phyloP scores from a whole-genome alignment of 2,329 filamentous ascomycete genomes.

The Colletotrichum sojae region DNA sequence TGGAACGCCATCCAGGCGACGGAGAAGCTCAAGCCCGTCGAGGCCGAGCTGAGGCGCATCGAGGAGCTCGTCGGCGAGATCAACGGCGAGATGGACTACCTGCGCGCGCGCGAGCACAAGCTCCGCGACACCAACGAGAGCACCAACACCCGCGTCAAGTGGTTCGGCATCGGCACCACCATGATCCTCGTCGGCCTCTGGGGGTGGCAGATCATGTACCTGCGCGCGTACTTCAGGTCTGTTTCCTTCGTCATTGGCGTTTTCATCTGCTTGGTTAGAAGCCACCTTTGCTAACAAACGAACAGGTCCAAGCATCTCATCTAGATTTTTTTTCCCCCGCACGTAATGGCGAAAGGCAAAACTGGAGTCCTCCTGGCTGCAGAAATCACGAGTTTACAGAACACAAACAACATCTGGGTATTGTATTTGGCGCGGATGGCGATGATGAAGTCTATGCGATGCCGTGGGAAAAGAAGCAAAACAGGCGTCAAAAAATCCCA shows the following conservation, averaged over 20 bases:
- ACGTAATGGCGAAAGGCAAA: neutral
- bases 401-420: slow-evolving; percentile 4
- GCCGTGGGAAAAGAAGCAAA: slow-evolving; percentile 15
- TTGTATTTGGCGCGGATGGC: slow-evolving; percentile 4
- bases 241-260: slow-evolving; percentile 23
- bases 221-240: slow-evolving; percentile 94
- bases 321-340: slow-evolving; percentile 51
- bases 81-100: slow-evolving; percentile 96
- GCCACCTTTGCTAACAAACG: no score
- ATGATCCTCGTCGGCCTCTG: slow-evolving; percentile 90
- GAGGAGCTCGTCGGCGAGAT: slow-evolving; percentile 93
- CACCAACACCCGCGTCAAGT: slow-evolving; percentile 98
- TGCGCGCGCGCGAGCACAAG: slow-evolving; percentile 91
- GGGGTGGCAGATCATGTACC: slow-evolving; percentile 97
- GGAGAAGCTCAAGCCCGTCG: slow-evolving; percentile 97
- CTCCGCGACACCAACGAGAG: slow-evolving; percentile 99
- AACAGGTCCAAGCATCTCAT: slow-evolving; percentile 78
- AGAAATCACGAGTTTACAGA: slow-evolving; percentile 26
- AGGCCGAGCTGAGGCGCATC: slow-evolving; percentile 92
- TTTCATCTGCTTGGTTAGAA: no score
- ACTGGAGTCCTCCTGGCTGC: neutral
- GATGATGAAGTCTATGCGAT: slow-evolving; percentile 31
- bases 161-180: slow-evolving; percentile 96
- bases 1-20: slow-evolving; percentile 96
- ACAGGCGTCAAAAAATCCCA: slow-evolving; percentile 3